These are phyloP conservation scores for Hygrophorus pudorinus DNA, from an alignment of 768 basidiomycete genomes.

Conservation along the genomic window DNA sequence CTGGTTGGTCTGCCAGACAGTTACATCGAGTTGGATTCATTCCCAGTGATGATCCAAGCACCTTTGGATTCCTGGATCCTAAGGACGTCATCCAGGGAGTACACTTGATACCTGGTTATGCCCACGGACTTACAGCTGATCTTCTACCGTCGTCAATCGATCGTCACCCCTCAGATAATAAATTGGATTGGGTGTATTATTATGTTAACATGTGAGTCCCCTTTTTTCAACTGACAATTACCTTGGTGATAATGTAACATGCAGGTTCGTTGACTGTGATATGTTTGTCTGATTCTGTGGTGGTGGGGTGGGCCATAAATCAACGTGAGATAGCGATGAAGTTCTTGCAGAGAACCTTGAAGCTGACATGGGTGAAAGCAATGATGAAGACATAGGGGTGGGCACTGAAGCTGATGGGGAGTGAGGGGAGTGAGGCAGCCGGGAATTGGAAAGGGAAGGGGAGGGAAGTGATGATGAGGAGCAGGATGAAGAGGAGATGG, in stretches of 20 bases:
- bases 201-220: constrained; percentile 30
- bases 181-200: constrained; percentile 16
- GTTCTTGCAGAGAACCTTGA: no score
- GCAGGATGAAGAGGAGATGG: no score
- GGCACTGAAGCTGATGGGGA: no score
- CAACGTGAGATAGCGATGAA: no score
- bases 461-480: no score
- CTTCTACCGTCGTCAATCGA: constrained; percentile 12
- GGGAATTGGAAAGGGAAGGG: no score
- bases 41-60: constrained; percentile 10
- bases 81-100: constrained; percentile 19
- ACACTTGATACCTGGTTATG: constrained; percentile 24
- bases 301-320: constrained; percentile 19
- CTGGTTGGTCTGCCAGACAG: constrained; percentile 8
- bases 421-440: no score
- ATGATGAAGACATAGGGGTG: no score
- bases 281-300: constrained; percentile 25
- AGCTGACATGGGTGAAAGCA: no score
- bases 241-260: not conserved
- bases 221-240: no score
- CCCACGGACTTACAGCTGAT: constrained; percentile 12
- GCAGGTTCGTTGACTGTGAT: constrained; percentile 29
- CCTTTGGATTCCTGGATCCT: constrained; percentile 27
- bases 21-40: constrained; percentile 19
- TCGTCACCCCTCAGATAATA: constrained; percentile 6